These are phyloP conservation scores for Pseudonitzschia multiseries DNA, from an alignment of 108 stramenopile genomes.

Conservation along the genomic window DNA sequence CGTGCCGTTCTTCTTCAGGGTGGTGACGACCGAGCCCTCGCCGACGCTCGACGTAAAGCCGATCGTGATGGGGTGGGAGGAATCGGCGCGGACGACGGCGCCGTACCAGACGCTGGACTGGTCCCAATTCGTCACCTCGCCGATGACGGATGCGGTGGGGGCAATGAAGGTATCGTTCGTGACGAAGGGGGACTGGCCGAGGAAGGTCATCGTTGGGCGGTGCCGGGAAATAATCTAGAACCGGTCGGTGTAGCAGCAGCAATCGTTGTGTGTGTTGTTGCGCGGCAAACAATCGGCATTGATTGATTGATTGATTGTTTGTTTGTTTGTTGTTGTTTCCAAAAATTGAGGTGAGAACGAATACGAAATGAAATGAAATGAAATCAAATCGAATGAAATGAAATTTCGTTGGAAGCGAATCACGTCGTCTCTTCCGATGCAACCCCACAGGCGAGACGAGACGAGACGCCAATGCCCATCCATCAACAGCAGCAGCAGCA, in stretches of 20 bases:
- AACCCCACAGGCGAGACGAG: neutral
- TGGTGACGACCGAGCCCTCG: conserved; percentile 89
- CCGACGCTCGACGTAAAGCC: conserved; percentile 83
- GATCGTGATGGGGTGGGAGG: conserved; percentile 77
- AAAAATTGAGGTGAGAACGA: neutral
- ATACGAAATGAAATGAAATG: neutral
- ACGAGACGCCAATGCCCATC: too few relatives aligned
- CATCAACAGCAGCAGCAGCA: too few relatives aligned
- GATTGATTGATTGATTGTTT: too few relatives aligned
- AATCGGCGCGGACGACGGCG: conserved; percentile 93
- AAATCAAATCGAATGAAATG: neutral
- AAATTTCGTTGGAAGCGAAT: neutral
- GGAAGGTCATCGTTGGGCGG: conserved; percentile 81
- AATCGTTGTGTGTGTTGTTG: too few relatives aligned
- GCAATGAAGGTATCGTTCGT: conserved; percentile 96
- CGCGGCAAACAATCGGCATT: too few relatives aligned
- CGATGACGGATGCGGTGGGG: conserved; percentile 95
- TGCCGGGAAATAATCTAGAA: conserved; percentile 87
- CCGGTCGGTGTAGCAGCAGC: too few relatives aligned
- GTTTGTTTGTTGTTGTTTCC: too few relatives aligned
- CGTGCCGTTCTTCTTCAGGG: conserved; percentile 55
- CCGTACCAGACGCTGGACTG: conserved; percentile 97
- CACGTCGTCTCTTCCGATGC: neutral
- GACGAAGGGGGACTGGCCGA: conserved; percentile 68
- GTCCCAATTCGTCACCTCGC: conserved; percentile 94